These are phyloP conservation scores for Eremothecium cymbalariae DNA, from an alignment of 1,139 yeast species.

Conservation along the genomic window DNA sequence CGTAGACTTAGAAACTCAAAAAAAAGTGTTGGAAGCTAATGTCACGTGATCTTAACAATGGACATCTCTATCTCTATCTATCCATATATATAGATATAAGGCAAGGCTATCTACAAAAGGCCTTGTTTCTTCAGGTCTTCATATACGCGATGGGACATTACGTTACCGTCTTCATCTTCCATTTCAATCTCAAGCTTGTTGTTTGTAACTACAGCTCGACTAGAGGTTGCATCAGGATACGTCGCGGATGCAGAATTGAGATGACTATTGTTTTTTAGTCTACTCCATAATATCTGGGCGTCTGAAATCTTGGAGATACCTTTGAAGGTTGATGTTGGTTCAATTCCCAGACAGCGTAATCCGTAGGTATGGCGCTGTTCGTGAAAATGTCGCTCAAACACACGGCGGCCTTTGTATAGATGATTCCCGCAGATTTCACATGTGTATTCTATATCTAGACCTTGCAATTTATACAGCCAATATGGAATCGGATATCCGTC, in stretches of 20 bases:
- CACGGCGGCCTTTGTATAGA: conserved; percentile 63
- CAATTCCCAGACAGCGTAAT: conserved; percentile 64
- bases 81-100: neutral
- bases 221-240: neutral
- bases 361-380: conserved; percentile 68
- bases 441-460: conserved; percentile 59
- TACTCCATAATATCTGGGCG: conserved; percentile 52
- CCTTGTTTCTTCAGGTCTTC: conserved; percentile 83
- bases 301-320: conserved; percentile 64
- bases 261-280: conserved; percentile 37
- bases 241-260: conserved; percentile 1
- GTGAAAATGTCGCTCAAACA: conserved; percentile 66
- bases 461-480: conserved; percentile 89
- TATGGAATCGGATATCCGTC: conserved; percentile 90
- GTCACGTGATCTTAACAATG: neutral
- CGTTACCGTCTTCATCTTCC: conserved; percentile 90
- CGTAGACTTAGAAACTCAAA: no score
- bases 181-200: conserved; percentile 57
- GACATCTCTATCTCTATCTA: neutral
- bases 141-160: conserved; percentile 76
- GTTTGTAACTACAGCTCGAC: conserved; percentile 21
- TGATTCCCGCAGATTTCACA: conserved; percentile 88
- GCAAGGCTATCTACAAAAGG: conserved; percentile 34
- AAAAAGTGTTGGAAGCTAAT: no score
- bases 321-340: conserved; percentile 45